Conservation (phyloP, 2,329 filamentous ascomycete species). For the Penicillium brevicompactum region DNA sequence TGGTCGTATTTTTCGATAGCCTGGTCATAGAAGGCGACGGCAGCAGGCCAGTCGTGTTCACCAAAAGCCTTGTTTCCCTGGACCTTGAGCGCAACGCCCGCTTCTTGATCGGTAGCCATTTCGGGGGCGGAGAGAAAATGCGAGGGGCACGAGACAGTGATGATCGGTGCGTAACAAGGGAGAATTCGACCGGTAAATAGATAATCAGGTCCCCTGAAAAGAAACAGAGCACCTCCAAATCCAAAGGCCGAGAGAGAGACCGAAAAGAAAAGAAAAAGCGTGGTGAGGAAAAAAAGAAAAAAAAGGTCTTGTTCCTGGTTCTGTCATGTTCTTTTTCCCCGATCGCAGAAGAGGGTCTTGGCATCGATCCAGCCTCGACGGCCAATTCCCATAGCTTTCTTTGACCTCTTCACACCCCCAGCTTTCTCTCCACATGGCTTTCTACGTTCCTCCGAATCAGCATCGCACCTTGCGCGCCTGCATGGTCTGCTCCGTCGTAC, state of each 20-base stretch:
- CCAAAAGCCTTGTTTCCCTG: constrained; percentile 93
- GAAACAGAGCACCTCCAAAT: not conserved
- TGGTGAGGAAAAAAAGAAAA: constrained; percentile 8
- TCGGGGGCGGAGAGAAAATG: constrained; percentile 16
- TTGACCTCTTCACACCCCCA: constrained; percentile 4
- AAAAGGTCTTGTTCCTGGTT: constrained; percentile 19
- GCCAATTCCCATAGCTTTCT: constrained; percentile 10
- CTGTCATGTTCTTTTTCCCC: constrained; percentile 24
- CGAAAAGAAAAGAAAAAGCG: not conserved
- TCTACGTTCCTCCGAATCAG: constrained; percentile 73
- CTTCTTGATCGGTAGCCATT: constrained; percentile 57
- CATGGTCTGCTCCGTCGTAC: constrained; percentile 97
- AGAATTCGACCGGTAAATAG: constrained; percentile 1
- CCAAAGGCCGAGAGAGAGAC: constrained; percentile 6
- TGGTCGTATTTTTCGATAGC: constrained; percentile 82
- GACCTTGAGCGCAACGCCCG: constrained; percentile 84
- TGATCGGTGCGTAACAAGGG: constrained; percentile 17
- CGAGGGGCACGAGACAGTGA: constrained; percentile 31
- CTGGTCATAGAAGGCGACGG: constrained; percentile 80
- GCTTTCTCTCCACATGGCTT: constrained; percentile 44
- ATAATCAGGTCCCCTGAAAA: constrained; percentile 5
- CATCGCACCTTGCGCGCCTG: constrained; percentile 90
- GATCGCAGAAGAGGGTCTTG: constrained; percentile 32
- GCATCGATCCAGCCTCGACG: constrained; percentile 32
- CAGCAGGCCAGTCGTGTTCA: constrained; percentile 79